Conservation (phyloP, 495 filamentous ascomycete species). For the Diplogelasinospora grovesii region DNA sequence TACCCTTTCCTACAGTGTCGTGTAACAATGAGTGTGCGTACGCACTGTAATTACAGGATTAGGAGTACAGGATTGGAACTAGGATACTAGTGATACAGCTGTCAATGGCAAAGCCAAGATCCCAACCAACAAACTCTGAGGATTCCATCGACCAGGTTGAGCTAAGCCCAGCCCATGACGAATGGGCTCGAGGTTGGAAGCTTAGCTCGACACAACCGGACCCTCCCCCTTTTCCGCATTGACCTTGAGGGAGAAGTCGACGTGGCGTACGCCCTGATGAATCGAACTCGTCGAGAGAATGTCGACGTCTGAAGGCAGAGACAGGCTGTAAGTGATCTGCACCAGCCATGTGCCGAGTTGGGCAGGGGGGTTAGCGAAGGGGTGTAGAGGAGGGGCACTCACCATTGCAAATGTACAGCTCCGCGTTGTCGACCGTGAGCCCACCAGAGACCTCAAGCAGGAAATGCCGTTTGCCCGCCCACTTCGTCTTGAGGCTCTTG, state of each 20-base stretch:
- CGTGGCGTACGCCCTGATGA: conserved; percentile 86
- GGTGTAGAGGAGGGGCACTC: too few species aligned
- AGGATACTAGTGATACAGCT: too few species aligned
- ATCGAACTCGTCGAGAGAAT: conserved; percentile 93
- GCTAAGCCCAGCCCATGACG: too few species aligned
- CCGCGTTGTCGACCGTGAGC: conserved; percentile 77
- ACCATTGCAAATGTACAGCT: conserved; percentile 69
- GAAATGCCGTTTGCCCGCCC: conserved; percentile 59
- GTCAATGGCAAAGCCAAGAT: too few species aligned
- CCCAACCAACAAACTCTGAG: too few species aligned
- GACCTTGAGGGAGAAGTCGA: conserved; percentile 96
- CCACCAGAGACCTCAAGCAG: conserved; percentile 90
- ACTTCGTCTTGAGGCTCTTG: conserved; percentile 64
- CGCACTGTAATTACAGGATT: too few species aligned
- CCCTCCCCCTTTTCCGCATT: conserved; percentile 26
- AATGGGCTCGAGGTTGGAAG: neutral
- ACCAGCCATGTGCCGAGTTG: neutral
- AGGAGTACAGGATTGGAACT: too few species aligned
- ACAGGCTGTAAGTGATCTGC: too few species aligned
- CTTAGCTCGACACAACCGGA: conserved; percentile 19
- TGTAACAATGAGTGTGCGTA: too few species aligned
- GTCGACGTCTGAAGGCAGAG: conserved; percentile 61
- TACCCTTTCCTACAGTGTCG: too few species aligned
- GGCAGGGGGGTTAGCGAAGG: too few species aligned
- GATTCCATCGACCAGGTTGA: too few species aligned